Evolutionary conservation across 768 basidiomycete species (phyloP).

Genomic region (Clitopilus passeckerianus): DNA sequence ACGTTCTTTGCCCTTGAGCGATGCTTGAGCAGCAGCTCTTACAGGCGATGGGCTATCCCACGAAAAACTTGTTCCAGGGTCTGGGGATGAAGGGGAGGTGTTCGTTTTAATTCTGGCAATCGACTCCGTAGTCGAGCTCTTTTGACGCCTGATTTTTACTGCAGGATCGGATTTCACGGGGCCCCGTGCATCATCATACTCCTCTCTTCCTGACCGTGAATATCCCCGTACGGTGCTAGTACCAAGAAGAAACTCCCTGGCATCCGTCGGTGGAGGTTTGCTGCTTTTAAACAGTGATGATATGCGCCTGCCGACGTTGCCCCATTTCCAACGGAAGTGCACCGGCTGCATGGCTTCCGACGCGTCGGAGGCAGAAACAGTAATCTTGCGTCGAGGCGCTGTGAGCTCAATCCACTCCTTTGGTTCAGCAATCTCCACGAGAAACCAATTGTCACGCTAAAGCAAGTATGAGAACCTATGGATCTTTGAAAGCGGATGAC

Average conservation of each 20-base stretch:
- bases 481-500: slow-evolving; percentile 9
- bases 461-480: not conserved
- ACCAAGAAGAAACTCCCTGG: slow-evolving; percentile 12
- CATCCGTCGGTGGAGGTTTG: not conserved
- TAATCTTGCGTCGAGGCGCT: slow-evolving; percentile 29
- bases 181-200: slow-evolving; percentile 9
- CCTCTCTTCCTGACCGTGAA: not conserved
- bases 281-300: slow-evolving; percentile 40
- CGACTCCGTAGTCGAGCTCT: slow-evolving; percentile 2
- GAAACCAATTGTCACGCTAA: slow-evolving; percentile 43
- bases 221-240: slow-evolving; percentile 18
- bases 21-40: slow-evolving; percentile 1
- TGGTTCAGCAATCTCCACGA: slow-evolving; percentile 60
- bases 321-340: slow-evolving; percentile 59
- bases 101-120: not conserved
- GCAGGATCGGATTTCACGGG: slow-evolving; percentile 19
- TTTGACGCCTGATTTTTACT: slow-evolving; percentile 9
- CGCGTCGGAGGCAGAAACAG: slow-evolving; percentile 74
- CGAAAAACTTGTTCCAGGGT: not conserved
- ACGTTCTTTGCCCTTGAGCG: slow-evolving; percentile 22
- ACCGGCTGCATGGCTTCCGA: slow-evolving; percentile 66
- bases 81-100: not conserved
- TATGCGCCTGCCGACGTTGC: slow-evolving; percentile 39
- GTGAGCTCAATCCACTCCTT: slow-evolving; percentile 60
- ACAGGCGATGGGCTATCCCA: not conserved